Base-by-base conservation (phyloP, 805 yeast species). In the Ogataea allantospora region DNA sequence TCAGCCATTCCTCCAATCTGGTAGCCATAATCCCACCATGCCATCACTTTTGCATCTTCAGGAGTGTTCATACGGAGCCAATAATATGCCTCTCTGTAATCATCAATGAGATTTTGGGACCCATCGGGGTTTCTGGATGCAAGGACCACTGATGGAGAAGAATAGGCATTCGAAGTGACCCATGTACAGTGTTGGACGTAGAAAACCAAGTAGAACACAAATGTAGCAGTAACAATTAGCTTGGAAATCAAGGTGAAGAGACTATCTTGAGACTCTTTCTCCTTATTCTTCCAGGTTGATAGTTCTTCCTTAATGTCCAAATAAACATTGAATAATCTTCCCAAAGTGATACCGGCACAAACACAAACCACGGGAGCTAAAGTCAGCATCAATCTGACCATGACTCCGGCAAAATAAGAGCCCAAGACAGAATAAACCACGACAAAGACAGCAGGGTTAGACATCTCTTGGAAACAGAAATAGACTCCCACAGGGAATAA, bases 1-100 rank as follows among this genome's bases (percentile, higher is more conserved):
- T 93, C 99, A 30, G 99, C 99, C 98, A 93, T 93, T 47, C 99
- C 99, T 54, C 99, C 99, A 56, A 93, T 93, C 70, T 93, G 99
- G 66, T 93, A 93, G 38, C 99, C 99, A 59, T 95, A 95, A 70
- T 95, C 99, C 99, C 99, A 93, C 99, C 99, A 93, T 8, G 97
- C 83, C 83, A 95, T 88, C 44, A 93, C 84, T 63, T 86, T 89
- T 23, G 97, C 85, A 60, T 93, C 98, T 61, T 93, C 96, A 3
- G 85, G 80, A 1, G 99, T 93, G 68, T 93, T 93, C 96, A 91
- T 89, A 58, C 99, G 80, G 54, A 93, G 71, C 99, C 99, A 93
- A 63, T 91, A 93, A 70, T 93, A 93, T 8, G 98, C 99, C 71
- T 93, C 99, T 67, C 99, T 80, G 72, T 83, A 93, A 65, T 93